These are phyloP conservation scores for Lactarius sanguifluus DNA, from an alignment of 768 basidiomycete species.

Conservation along the genomic window DNA sequence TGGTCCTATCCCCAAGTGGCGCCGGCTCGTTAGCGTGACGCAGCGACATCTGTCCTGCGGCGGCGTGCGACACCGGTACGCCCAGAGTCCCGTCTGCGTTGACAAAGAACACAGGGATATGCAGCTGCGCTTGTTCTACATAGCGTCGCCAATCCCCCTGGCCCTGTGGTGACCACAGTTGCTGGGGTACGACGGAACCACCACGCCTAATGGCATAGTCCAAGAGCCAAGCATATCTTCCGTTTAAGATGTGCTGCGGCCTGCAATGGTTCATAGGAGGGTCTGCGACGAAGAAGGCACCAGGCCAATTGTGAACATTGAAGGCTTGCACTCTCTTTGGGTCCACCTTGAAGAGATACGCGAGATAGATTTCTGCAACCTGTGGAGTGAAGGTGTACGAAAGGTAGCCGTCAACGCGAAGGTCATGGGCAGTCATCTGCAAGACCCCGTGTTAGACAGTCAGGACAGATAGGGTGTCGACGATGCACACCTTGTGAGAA, in stretches of 20 bases:
- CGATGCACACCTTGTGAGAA: constrained; percentile 11
- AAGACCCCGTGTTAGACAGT: neutral
- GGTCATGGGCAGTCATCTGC: constrained; percentile 2
- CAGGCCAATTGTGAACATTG: neutral
- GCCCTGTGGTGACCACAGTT: constrained; percentile 20
- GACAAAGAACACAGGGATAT: constrained; percentile 22
- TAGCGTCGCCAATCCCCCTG: constrained; percentile 25
- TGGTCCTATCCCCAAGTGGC: constrained; percentile 16
- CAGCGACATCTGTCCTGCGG: constrained; percentile 16
- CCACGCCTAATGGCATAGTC: constrained; percentile 13
- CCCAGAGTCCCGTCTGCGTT: constrained; percentile 14
- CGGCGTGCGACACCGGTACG: constrained; percentile 19
- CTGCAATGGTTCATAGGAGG: neutral
- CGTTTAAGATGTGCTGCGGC: neutral
- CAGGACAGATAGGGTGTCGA: neutral
- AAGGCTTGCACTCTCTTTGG: neutral
- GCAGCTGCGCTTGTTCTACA: constrained; percentile 18
- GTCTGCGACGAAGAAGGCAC: constrained; percentile 8
- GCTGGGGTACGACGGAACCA: constrained; percentile 24
- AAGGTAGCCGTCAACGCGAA: constrained; percentile 19
- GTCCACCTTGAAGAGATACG: constrained; percentile 12
- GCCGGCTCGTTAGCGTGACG: constrained; percentile 4
- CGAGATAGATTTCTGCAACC: constrained; percentile 9
- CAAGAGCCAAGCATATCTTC: constrained; percentile 13
- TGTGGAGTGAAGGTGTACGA: constrained; percentile 17